These are phyloP conservation scores for Plasmodium relictum DNA, from an alignment of 169 alveolate genomes.

Conservation along the genomic window DNA sequence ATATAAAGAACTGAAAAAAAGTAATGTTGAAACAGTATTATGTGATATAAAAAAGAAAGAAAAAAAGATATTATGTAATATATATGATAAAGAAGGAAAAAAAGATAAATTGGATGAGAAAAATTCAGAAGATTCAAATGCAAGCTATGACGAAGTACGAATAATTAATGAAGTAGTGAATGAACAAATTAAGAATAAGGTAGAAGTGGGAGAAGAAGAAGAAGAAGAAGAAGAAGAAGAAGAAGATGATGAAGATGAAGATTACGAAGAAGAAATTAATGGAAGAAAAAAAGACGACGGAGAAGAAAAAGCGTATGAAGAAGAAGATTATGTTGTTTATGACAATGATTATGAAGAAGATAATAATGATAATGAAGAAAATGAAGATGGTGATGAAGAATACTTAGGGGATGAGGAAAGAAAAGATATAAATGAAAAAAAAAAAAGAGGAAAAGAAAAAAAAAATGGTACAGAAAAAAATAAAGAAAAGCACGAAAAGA, in stretches of 20 bases:
- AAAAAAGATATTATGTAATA: background rate
- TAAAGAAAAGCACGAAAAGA: conserved; percentile 11
- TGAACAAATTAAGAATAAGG: background rate
- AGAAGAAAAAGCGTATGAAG: background rate
- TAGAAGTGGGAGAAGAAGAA: background rate
- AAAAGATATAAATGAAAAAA: background rate
- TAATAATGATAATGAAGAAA: background rate
- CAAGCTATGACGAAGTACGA: background rate
- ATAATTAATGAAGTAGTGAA: background rate
- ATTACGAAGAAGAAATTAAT: background rate
- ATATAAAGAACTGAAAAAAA: conserved; percentile 17
- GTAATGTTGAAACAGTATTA: conserved; percentile 32
- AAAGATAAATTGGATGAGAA: conserved; percentile 2
- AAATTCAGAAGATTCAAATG: conserved; percentile 9
- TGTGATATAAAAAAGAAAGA: conserved; percentile 20
- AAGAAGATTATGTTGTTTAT: conserved; percentile 5
- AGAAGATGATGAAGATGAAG: background rate
- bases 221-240: background rate
- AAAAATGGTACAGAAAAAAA: background rate
- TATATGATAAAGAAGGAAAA: background rate
- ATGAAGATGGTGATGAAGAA: conserved; percentile 9
- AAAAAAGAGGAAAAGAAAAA: background rate
- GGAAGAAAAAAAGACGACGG: background rate
- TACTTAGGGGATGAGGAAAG: background rate
- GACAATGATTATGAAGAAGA: background rate